Evolutionary conservation across 2,329 filamentous ascomycete genomes (phyloP).

Genomic region (Calonectria pseudoturangicola): DNA sequence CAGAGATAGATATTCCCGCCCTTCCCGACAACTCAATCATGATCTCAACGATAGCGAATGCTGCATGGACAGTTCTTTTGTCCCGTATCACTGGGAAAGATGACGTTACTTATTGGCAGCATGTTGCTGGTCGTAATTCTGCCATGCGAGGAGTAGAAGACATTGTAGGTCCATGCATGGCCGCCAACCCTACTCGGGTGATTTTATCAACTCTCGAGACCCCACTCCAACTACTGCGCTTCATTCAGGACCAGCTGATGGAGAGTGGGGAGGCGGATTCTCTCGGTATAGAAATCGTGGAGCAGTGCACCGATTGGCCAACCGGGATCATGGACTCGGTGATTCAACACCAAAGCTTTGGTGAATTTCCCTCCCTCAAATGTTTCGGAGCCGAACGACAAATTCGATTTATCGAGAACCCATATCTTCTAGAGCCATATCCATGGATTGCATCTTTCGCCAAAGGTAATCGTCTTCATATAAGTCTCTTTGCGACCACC

Average conservation of each 20-base stretch:
- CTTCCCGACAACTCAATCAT: not conserved
- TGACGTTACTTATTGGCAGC: not conserved
- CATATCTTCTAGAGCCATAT: not conserved
- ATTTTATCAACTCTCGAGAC: not conserved
- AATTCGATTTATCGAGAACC: not conserved
- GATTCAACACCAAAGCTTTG: not conserved
- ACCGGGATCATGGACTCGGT: not conserved
- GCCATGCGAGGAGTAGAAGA: not conserved
- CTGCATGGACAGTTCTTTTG: constrained; percentile 47
- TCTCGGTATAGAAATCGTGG: not conserved
- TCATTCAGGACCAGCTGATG: not conserved
- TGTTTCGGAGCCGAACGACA: not conserved
- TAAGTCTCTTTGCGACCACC: not conserved
- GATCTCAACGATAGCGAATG: not conserved
- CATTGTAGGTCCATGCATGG: not conserved
- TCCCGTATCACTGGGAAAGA: constrained; percentile 38
- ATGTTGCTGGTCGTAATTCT: not conserved
- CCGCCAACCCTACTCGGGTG: not conserved
- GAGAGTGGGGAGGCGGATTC: not conserved
- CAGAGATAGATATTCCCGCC: not conserved
- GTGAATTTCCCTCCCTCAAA: not conserved
- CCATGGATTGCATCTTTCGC: not conserved
- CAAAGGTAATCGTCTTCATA: not conserved
- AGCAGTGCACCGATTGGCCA: not conserved
- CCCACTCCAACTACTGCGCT: not conserved